These are phyloP conservation scores for Schizochytrium sp. DNA, from an alignment of 108 stramenopile genomes.

Conservation along the genomic window DNA sequence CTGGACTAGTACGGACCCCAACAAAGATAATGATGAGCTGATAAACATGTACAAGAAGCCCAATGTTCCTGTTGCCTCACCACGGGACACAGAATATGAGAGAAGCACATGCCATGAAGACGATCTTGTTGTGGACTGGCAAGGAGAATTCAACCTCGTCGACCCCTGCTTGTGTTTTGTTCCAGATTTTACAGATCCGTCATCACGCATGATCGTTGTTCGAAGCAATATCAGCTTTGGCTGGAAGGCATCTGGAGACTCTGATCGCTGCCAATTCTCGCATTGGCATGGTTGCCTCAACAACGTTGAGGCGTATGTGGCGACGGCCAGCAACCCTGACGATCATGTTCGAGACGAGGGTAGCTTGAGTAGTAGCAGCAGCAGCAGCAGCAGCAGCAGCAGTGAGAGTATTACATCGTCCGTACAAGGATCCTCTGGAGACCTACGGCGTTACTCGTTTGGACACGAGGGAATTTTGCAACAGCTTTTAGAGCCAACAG, in stretches of 20 bases:
- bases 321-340: not conserved
- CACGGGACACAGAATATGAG: not conserved
- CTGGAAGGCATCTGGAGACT: not conserved
- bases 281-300: not conserved
- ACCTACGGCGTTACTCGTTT: not conserved
- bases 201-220: constrained; percentile 1
- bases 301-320: constrained; percentile 20
- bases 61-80: no score
- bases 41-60: no score
- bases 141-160: constrained; percentile 38
- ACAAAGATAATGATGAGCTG: not conserved
- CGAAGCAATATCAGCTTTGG: constrained; percentile 26
- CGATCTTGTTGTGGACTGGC: not conserved
- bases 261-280: constrained; percentile 11
- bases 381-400: no score
- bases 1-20: constrained; percentile 14
- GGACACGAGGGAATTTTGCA: not conserved
- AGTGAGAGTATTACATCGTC: no score
- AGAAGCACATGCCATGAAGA: not conserved
- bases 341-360: not conserved
- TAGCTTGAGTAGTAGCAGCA: no score
- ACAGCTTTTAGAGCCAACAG: constrained; percentile 45
- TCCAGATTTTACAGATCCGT: not conserved
- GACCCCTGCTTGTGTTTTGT: constrained; percentile 30
- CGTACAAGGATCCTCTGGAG: no score